Base-by-base conservation (phyloP, 2,329 filamentous ascomycete species). In the Colletotrichum gigasporum region DNA sequence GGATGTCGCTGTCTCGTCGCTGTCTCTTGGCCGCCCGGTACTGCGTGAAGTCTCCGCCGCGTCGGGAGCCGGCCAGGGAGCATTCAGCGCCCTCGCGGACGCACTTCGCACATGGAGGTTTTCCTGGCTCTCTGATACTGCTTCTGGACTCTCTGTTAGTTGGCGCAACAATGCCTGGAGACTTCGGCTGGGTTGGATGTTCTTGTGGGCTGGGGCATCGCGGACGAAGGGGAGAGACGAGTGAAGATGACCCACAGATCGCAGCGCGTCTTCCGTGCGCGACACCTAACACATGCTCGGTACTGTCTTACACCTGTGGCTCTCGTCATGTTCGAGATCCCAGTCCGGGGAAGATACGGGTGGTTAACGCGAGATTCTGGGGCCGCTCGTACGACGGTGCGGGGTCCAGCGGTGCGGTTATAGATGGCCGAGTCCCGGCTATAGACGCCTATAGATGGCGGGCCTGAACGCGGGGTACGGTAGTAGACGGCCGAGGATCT, bases 251-350 rank as follows among this genome's bases (percentile, higher is more conserved):
- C 55, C 18, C 24, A 65, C 61, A 65, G 39, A 44, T 60, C 55
- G 20, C 61, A 65, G 4, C 56, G 55, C 24, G 56, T 61, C 32
- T 65, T 65, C 22, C 61, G 41, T 20, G 55, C 26, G 16, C 61
- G 61, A 47, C 61, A 65, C n/a, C 61, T 41, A 6, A 65, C 45
- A 28, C 61, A 65, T 20, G 56, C 61, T 20, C 61, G 45, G 56
- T 65, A 65, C 22, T 65, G 55, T 35, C 61, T 47, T 34, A 65
- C 26, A 8, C 61, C 61, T 26, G 47, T 47, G 12, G 57, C 55
- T 47, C 44, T 65, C 39, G 61, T 65, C 61, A 65, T 65, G 30
- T 28, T 54, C 20, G n/a, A 26, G n/a, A n/a, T 20, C 10, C 26
- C 24, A 37, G 20, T 52, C 48, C 48, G 48, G 48, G 32, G 48